Evolutionary conservation across 2,329 filamentous ascomycete genomes (phyloP).

Genomic region (Coleophoma cylindrospora): DNA sequence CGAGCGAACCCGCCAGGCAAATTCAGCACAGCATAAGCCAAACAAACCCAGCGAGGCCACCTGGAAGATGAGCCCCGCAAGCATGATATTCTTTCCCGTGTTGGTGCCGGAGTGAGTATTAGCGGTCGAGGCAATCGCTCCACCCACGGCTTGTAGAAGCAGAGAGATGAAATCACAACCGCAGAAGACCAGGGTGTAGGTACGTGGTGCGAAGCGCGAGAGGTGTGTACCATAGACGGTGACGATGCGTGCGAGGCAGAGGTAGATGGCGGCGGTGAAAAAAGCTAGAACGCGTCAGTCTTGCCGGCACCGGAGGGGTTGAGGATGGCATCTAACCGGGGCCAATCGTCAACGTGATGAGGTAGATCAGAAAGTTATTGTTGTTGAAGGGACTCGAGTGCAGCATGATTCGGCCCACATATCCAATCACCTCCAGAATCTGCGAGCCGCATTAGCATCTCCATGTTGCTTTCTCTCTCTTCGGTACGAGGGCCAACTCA

Average conservation of each 20-base stretch:
- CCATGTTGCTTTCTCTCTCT: too few relatives aligned
- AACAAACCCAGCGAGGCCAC: slow-evolving; percentile 40
- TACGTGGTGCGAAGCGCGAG: slow-evolving; percentile 35
- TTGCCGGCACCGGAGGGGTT: background rate
- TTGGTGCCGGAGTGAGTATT: slow-evolving; percentile 12
- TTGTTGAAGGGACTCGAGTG: slow-evolving; percentile 43
- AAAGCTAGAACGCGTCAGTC: slow-evolving; percentile 32
- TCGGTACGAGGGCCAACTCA: slow-evolving; percentile 23
- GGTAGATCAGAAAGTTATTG: slow-evolving; percentile 45
- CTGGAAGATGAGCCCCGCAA: slow-evolving; percentile 52
- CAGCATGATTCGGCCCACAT: slow-evolving; percentile 48
- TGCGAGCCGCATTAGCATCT: background rate
- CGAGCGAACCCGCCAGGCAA: background rate
- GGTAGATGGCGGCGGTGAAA: slow-evolving; percentile 49
- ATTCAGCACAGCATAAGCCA: slow-evolving; percentile 1
- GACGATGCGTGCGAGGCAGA: slow-evolving; percentile 51
- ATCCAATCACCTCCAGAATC: slow-evolving; percentile 50
- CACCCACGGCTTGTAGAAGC: slow-evolving; percentile 51
- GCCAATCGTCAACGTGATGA: slow-evolving; percentile 49
- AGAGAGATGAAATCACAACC: slow-evolving; percentile 50
- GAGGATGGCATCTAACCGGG: slow-evolving; percentile 24
- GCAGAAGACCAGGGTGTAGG: slow-evolving; percentile 55
- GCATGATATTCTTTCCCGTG: slow-evolving; percentile 36
- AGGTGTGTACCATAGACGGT: slow-evolving; percentile 42
- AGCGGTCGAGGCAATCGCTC: slow-evolving; percentile 45